Percentiles rank a stretch among this genome's conserved stretches.
These are phyloP conservation scores for Umbelopsis vinacea DNA, from an alignment of 192 early-diverging fungal species.

Conservation along the genomic window DNA sequence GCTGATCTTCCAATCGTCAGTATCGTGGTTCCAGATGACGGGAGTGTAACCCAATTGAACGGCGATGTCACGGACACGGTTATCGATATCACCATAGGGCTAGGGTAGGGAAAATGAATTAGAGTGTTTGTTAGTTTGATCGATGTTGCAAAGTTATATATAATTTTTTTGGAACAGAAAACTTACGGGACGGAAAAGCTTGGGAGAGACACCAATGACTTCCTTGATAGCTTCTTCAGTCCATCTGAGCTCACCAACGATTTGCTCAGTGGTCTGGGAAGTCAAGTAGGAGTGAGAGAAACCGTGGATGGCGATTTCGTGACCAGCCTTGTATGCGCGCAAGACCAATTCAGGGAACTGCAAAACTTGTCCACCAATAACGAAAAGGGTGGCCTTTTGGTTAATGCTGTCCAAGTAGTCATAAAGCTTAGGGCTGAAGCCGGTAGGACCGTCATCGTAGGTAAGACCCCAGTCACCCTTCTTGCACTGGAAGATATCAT, in stretches of 20 bases:
- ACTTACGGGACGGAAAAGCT: slow-evolving; percentile 58
- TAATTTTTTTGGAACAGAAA: too few relatives aligned
- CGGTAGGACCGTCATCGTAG: slow-evolving; percentile 55
- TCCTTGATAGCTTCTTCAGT: slow-evolving; percentile 55
- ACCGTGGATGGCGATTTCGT: slow-evolving; percentile 60
- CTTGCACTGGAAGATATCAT: slow-evolving; percentile 54
- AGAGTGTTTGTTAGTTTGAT: background rate
- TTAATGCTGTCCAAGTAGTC: slow-evolving; percentile 44
- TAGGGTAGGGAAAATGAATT: slow-evolving; percentile 25
- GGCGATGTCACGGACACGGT: slow-evolving; percentile 60
- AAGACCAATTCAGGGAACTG: slow-evolving; percentile 48
- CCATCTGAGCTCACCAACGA: slow-evolving; percentile 66
- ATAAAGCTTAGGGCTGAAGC: slow-evolving; percentile 45
- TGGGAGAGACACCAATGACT: slow-evolving; percentile 55
- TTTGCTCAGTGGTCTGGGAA: slow-evolving; percentile 60
- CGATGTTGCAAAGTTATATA: too few relatives aligned
- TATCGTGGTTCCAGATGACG: slow-evolving; percentile 58
- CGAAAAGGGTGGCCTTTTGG: slow-evolving; percentile 51
- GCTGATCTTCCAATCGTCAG: slow-evolving; percentile 53
- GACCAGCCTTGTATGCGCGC: slow-evolving; percentile 42
- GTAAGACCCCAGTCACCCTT: slow-evolving; percentile 55
- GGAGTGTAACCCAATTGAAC: slow-evolving; percentile 53
- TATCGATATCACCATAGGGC: slow-evolving; percentile 71
- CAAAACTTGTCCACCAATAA: slow-evolving; percentile 52
- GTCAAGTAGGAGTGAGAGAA: slow-evolving; percentile 64